phyloP scores from a whole-genome alignment of 352 stramenopile species.

The Pythium diclinum region DNA sequence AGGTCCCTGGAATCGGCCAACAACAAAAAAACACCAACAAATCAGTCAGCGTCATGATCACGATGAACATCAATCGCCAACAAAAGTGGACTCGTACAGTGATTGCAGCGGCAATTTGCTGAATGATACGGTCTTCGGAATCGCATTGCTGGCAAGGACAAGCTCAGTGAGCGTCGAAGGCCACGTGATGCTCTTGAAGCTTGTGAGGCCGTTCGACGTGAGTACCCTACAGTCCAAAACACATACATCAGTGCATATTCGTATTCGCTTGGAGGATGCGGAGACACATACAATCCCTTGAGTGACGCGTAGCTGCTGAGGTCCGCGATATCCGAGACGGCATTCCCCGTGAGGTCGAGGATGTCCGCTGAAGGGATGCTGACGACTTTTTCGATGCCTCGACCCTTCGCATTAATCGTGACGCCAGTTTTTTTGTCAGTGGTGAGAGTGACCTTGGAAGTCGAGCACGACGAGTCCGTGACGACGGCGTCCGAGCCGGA shows the following conservation, averaged over 20 bases:
- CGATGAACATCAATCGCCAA: not conserved
- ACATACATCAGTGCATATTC: not conserved
- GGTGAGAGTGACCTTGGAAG: constrained; percentile 32
- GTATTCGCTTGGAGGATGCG: not conserved
- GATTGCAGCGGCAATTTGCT: constrained; percentile 8
- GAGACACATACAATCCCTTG: constrained; percentile 11
- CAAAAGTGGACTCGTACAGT: constrained; percentile 14
- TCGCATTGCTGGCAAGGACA: constrained; percentile 18
- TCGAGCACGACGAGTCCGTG: constrained; percentile 33
- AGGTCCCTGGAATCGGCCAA: constrained; percentile 8
- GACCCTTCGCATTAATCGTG: constrained; percentile 36
- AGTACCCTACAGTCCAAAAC: constrained; percentile 12
- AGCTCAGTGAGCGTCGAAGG: constrained; percentile 15
- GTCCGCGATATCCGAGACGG: constrained; percentile 8
- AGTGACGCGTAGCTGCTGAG: constrained; percentile 13
- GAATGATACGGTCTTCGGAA: constrained; percentile 5
- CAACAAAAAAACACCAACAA: not conserved
- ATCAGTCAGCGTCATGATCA: not conserved
- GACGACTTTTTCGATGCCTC: constrained; percentile 47
- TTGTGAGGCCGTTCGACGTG: constrained; percentile 13
- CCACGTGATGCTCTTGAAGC: constrained; percentile 11
- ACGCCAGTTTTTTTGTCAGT: constrained; percentile 19
- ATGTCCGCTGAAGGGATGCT: constrained; percentile 43
- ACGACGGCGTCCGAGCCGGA: constrained; percentile 36
- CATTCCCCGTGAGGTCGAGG: constrained; percentile 18